Evolutionary conservation across 192 early-diverging fungal species (phyloP).

Genomic region (Physocladia obscura): DNA sequence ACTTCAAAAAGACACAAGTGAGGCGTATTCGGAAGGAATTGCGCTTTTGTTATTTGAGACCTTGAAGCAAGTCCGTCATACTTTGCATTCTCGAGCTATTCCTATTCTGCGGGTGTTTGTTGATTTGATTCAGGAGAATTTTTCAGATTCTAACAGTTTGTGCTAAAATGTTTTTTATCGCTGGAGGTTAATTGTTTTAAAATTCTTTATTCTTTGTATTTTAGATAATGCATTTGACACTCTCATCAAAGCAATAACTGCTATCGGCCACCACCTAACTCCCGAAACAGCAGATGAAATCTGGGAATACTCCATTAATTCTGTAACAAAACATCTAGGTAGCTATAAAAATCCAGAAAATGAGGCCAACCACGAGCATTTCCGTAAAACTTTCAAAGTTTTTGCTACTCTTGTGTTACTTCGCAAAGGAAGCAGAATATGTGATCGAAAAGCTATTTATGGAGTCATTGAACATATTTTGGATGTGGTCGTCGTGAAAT

Average conservation of each 20-base stretch:
- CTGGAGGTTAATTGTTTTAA: no score
- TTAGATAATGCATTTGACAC: conserved; percentile 28
- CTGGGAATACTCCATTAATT: conserved; percentile 32
- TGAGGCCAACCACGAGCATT: background rate
- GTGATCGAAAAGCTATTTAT: conserved; percentile 1
- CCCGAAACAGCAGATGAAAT: conserved; percentile 31
- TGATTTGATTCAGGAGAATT: conserved; percentile 14
- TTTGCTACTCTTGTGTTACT: conserved; percentile 12
- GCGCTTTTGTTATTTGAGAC: conserved; percentile 81
- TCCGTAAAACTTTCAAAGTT: conserved; percentile 10
- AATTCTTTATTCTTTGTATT: background rate
- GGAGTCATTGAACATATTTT: background rate
- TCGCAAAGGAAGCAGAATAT: background rate
- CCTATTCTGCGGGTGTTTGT: conserved; percentile 35
- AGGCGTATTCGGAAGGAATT: conserved; percentile 70
- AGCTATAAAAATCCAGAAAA: background rate
- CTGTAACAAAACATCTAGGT: background rate
- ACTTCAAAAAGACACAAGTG: conserved; percentile 28
- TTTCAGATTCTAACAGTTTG: conserved; percentile 14
- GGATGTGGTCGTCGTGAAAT: background rate
- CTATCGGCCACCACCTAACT: conserved; percentile 40
- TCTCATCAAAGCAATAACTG: conserved; percentile 30
- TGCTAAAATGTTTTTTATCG: background rate
- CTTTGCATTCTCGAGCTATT: conserved; percentile 56
- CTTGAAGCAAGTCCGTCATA: conserved; percentile 65